Evolutionary conservation across 2,329 filamentous ascomycete species (phyloP).

Genomic region (Colletotrichum spinosum): DNA sequence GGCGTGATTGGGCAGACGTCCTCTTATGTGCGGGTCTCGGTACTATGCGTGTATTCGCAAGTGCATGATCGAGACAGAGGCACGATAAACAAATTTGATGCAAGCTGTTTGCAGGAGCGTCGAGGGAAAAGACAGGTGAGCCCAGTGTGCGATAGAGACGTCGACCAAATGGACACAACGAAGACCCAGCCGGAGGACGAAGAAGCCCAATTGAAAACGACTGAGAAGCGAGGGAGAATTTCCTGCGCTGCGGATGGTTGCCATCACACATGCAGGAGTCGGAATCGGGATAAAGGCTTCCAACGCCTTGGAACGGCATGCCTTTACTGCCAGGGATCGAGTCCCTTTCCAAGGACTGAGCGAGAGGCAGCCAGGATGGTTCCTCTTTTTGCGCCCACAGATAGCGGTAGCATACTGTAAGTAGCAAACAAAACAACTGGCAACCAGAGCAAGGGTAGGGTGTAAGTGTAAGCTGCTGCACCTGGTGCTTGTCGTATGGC

Average conservation of each 20-base stretch:
- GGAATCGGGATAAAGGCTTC: slow-evolving; percentile 22
- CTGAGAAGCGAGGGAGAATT: slow-evolving; percentile 23
- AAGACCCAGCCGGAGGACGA: slow-evolving; percentile 23
- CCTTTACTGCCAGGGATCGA: slow-evolving; percentile 3
- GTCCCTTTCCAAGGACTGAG: slow-evolving; percentile 15
- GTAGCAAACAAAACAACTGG: not conserved
- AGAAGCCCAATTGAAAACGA: slow-evolving; percentile 26
- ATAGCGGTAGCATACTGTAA: not conserved
- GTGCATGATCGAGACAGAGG: too few relatives aligned
- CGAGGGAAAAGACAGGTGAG: slow-evolving; percentile 1
- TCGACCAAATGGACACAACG: not conserved
- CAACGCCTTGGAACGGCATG: slow-evolving; percentile 22
- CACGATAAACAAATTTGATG: too few relatives aligned
- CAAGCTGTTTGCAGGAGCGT: too few relatives aligned
- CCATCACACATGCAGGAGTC: not conserved
- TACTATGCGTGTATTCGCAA: too few relatives aligned
- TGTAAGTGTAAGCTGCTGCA: not conserved
- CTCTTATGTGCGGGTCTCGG: not conserved
- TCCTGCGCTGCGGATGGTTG: slow-evolving; percentile 25
- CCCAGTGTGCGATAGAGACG: not conserved
- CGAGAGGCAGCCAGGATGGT: slow-evolving; percentile 12
- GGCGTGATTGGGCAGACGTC: not conserved
- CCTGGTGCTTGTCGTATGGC: too few relatives aligned
- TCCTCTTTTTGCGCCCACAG: slow-evolving; percentile 11
- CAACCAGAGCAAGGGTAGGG: slow-evolving; percentile 9